Evolutionary conservation across 2,329 filamentous ascomycete species (phyloP).

Genomic region (Penicillium capsulatum): DNA sequence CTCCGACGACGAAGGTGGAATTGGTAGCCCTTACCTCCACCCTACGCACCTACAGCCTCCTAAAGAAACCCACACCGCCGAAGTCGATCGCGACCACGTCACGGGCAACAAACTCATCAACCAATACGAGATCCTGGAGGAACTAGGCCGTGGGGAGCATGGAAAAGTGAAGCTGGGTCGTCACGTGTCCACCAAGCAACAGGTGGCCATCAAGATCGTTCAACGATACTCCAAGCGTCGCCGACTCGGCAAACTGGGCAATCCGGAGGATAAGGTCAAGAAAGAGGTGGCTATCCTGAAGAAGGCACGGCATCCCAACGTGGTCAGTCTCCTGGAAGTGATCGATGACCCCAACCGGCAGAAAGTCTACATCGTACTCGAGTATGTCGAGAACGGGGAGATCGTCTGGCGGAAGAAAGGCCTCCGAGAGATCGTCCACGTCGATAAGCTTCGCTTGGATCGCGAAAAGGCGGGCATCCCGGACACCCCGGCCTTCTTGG

Average conservation of each 20-base stretch:
- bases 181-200: slow-evolving; percentile 68
- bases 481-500: slow-evolving; percentile 56
- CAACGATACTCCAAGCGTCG: slow-evolving; percentile 91
- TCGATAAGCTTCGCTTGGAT: slow-evolving; percentile 77
- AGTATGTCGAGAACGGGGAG: slow-evolving; percentile 91
- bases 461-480: slow-evolving; percentile 69
- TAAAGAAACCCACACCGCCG: slow-evolving; percentile 81
- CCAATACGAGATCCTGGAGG: slow-evolving; percentile 93
- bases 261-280: slow-evolving; percentile 71
- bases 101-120: slow-evolving; percentile 97
- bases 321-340: slow-evolving; percentile 90
- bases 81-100: slow-evolving; percentile 81
- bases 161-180: slow-evolving; percentile 95
- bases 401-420: slow-evolving; percentile 92
- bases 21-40: slow-evolving; percentile 62
- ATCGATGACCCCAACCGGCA: slow-evolving; percentile 94
- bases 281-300: slow-evolving; percentile 97
- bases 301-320: slow-evolving; percentile 95
- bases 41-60: slow-evolving; percentile 69
- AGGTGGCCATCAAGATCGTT: slow-evolving; percentile 98
- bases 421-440: slow-evolving; percentile 72
- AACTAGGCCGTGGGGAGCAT: slow-evolving; percentile 91
- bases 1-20: slow-evolving; percentile 35
- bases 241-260: slow-evolving; percentile 72
- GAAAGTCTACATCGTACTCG: slow-evolving; percentile 97